Evolutionary conservation across 768 basidiomycete species (phyloP).

Genomic region (Ephemerocybe angulata): DNA sequence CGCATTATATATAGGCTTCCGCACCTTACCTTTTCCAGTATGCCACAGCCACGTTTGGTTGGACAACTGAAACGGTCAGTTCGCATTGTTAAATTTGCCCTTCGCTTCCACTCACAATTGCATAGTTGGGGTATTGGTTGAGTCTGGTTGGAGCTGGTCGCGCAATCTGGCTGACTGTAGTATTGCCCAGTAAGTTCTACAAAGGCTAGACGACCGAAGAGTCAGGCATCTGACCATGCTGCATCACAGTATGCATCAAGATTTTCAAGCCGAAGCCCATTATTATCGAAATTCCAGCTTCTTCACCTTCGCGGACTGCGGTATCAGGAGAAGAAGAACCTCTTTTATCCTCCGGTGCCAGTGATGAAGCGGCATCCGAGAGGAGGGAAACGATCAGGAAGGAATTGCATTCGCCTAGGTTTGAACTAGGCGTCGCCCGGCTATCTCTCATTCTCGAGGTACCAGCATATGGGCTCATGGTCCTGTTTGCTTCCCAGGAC

Average conservation of each 20-base stretch:
- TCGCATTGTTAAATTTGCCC: not conserved
- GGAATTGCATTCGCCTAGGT: constrained; percentile 40
- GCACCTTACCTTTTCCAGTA: constrained; percentile 62
- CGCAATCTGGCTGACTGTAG: constrained; percentile 49
- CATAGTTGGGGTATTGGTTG: constrained; percentile 71
- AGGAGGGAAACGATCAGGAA: constrained; percentile 16
- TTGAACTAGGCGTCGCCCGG: constrained; percentile 71
- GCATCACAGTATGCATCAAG: constrained; percentile 51
- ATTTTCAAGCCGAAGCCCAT: constrained; percentile 43
- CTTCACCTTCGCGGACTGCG: not conserved
- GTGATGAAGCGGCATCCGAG: constrained; percentile 15
- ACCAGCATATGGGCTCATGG: constrained; percentile 47
- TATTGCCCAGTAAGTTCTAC: constrained; percentile 63
- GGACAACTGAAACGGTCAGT: constrained; percentile 62
- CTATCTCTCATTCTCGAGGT: constrained; percentile 58
- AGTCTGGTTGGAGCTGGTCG: constrained; percentile 51
- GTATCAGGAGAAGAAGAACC: constrained; percentile 26
- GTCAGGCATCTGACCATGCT: no score
- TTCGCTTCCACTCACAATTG: not conserved
- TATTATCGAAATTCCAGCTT: constrained; percentile 17
- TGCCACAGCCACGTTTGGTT: constrained; percentile 55
- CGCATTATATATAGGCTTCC: constrained; percentile 48
- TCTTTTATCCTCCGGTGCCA: constrained; percentile 24
- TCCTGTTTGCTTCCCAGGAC: constrained; percentile 40
- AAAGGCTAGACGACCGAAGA: no score